Conservation (phyloP, 106 monocot genomes). For the Triglochin maritima region DNA sequence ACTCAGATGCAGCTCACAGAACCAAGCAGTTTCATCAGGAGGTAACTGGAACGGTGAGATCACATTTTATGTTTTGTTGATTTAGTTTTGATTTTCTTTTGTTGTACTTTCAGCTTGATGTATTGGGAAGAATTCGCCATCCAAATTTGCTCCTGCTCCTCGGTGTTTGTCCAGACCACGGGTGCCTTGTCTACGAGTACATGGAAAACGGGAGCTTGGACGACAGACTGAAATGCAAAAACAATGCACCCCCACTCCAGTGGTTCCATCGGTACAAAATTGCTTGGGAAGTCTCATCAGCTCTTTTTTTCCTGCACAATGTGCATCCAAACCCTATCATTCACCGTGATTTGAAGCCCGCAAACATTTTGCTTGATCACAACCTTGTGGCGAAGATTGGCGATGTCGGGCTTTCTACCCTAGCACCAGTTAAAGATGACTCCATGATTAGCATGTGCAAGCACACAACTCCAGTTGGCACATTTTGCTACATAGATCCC, state of each 20-base stretch:
- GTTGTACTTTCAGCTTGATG: slow-evolving; percentile 42
- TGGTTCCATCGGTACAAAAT: slow-evolving; percentile 63
- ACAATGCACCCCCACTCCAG: slow-evolving; percentile 32
- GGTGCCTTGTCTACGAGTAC: slow-evolving; percentile 74
- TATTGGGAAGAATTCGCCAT: slow-evolving; percentile 59
- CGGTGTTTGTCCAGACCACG: slow-evolving; percentile 56
- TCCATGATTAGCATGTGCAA: slow-evolving; percentile 26
- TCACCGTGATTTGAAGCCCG: slow-evolving; percentile 80
- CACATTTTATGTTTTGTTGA: not conserved
- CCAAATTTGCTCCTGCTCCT: slow-evolving; percentile 61
- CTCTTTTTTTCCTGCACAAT: slow-evolving; percentile 56
- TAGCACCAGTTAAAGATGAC: slow-evolving; percentile 16
- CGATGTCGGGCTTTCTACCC: slow-evolving; percentile 64
- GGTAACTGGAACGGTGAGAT: slow-evolving; percentile 21
- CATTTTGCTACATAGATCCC: slow-evolving; percentile 82
- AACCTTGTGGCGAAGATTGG: slow-evolving; percentile 74
- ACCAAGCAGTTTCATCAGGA: slow-evolving; percentile 76
- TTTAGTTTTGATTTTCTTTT: not conserved
- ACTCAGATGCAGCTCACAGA: slow-evolving; percentile 37
- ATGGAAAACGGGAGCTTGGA: slow-evolving; percentile 85
- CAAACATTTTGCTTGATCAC: slow-evolving; percentile 64
- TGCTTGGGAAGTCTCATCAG: slow-evolving; percentile 56
- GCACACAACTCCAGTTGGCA: slow-evolving; percentile 59
- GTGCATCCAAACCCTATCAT: slow-evolving; percentile 58
- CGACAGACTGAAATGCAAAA: slow-evolving; percentile 45